Percentiles rank a stretch among this genome's conserved stretches.
phyloP scores from a whole-genome alignment of 768 basidiomycete species.

The Suillus bovinus region DNA sequence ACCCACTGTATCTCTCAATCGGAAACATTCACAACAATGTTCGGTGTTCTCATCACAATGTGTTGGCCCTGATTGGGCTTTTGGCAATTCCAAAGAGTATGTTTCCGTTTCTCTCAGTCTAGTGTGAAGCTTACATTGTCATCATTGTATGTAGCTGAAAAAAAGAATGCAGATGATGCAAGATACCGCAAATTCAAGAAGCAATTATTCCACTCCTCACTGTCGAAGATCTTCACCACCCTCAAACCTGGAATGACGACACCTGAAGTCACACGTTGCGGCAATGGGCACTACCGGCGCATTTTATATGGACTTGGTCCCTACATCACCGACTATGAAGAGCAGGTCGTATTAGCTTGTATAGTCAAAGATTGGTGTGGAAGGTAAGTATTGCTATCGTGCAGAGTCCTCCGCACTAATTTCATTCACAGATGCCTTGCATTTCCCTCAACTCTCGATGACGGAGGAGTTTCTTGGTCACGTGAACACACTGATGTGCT shows the following conservation, averaged over 20 bases:
- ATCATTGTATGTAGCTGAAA: not conserved
- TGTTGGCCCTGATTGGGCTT: slow-evolving; percentile 21
- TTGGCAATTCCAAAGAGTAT: slow-evolving; percentile 31
- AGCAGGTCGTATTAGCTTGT: slow-evolving; percentile 34
- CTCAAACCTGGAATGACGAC: slow-evolving; percentile 19
- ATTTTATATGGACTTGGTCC: slow-evolving; percentile 37
- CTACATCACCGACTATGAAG: slow-evolving; percentile 42
- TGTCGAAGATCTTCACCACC: slow-evolving; percentile 14
- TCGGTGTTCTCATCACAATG: slow-evolving; percentile 19
- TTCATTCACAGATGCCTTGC: slow-evolving; percentile 28
- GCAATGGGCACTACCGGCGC: slow-evolving; percentile 30
- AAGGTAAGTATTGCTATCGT: slow-evolving; percentile 25
- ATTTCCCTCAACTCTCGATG: slow-evolving; percentile 24
- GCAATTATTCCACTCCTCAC: slow-evolving; percentile 22
- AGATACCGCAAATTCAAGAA: slow-evolving; percentile 20
- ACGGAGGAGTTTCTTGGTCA: slow-evolving; percentile 20
- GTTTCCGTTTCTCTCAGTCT: not conserved
- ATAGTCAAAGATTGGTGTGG: slow-evolving; percentile 40
- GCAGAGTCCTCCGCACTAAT: slow-evolving; percentile 3
- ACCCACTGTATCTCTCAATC: slow-evolving; percentile 24
- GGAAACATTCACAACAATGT: slow-evolving; percentile 25
- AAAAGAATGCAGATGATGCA: slow-evolving; percentile 8
- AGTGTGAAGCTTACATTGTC: not conserved
- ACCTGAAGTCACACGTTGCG: slow-evolving; percentile 16
- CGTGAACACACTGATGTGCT: slow-evolving; percentile 23